A percentile compares a stretch with the other conserved stretches of the same genome.
These are phyloP conservation scores for Capronia americana DNA, from an alignment of 2,329 filamentous ascomycete species.

Conservation along the genomic window DNA sequence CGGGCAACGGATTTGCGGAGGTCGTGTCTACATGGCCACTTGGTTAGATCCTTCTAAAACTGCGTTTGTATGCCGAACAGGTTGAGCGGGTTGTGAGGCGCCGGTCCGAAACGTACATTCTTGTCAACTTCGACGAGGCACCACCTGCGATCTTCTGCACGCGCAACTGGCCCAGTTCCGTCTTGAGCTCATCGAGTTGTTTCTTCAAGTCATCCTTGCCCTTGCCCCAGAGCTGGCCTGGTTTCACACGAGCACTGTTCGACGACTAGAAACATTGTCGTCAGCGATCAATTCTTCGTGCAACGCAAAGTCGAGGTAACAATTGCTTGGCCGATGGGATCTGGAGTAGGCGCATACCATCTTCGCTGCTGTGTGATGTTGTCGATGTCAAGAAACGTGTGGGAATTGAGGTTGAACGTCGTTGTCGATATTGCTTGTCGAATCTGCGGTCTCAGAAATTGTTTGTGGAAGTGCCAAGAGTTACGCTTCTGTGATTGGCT, in stretches of 20 bases:
- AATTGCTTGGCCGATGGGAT: background rate
- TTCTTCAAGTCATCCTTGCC: slow-evolving; percentile 97
- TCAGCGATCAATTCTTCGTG: slow-evolving; percentile 11
- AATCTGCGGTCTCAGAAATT: background rate
- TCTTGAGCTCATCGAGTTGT: slow-evolving; percentile 94
- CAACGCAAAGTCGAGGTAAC: background rate
- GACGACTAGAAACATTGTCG: slow-evolving; percentile 53
- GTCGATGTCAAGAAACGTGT: slow-evolving; percentile 30
- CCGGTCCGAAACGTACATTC: slow-evolving; percentile 73
- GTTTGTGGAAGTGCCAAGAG: slow-evolving; percentile 23
- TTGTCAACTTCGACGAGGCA: slow-evolving; percentile 92
- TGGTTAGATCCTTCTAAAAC: background rate
- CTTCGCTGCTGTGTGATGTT: slow-evolving; percentile 31
- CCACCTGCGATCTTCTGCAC: slow-evolving; percentile 95
- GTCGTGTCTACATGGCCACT: slow-evolving; percentile 75
- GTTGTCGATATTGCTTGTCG: slow-evolving; percentile 14
- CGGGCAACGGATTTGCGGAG: slow-evolving; percentile 99
- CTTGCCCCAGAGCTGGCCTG: slow-evolving; percentile 97
- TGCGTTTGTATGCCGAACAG: slow-evolving; percentile 32
- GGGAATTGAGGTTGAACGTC: slow-evolving; percentile 22
- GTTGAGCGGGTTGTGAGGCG: background rate
- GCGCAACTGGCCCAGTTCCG: slow-evolving; percentile 92
- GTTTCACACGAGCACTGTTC: slow-evolving; percentile 78
- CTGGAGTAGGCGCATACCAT: slow-evolving; percentile 33
- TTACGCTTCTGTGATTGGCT: background rate